phyloP scores from a whole-genome alignment of 1,284 basidiomycete species.

The Prillingera fragicola region DNA sequence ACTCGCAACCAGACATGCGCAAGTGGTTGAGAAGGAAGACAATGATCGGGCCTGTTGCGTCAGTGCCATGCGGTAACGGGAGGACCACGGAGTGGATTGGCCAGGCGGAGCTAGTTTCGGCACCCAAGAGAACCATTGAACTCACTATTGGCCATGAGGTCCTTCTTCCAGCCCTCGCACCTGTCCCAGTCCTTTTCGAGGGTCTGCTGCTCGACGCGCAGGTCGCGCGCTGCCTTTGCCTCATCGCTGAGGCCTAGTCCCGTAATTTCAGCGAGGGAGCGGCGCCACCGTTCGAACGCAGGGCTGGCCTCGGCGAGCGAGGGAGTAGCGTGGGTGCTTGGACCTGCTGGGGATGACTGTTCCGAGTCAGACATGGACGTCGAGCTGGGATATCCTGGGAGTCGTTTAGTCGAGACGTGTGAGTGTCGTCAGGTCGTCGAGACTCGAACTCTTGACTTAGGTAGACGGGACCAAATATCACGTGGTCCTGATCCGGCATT shows the following conservation, averaged over 20 bases:
- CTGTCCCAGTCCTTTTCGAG: constrained; percentile 48
- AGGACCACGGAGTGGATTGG: background rate
- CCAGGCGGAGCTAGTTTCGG: background rate
- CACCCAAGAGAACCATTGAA: constrained; percentile 4
- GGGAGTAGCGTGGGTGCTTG: too few relatives aligned
- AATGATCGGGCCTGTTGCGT: constrained; percentile 64
- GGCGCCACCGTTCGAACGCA: constrained; percentile 47
- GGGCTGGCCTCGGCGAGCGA: too few relatives aligned
- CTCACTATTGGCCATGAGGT: constrained; percentile 49
- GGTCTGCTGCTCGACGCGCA: constrained; percentile 13
- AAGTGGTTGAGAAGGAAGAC: constrained; percentile 86
- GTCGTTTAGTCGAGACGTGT: too few relatives aligned
- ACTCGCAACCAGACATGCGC: constrained; percentile 60
- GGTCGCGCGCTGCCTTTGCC: constrained; percentile 25
- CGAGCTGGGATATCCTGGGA: too few relatives aligned
- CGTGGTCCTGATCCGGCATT: too few relatives aligned
- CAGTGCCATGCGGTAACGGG: background rate
- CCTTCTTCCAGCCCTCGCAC: constrained; percentile 51
- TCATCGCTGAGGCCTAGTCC: constrained; percentile 46
- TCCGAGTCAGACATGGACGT: too few relatives aligned
- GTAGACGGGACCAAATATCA: too few relatives aligned
- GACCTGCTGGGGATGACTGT: too few relatives aligned
- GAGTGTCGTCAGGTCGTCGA: too few relatives aligned
- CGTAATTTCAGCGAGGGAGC: constrained; percentile 42
- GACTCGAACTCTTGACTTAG: too few relatives aligned